Percentiles rank a stretch among this genome's conserved stretches.
phyloP scores from a whole-genome alignment of 805 yeast genomes.

The Brettanomyces nanus region DNA sequence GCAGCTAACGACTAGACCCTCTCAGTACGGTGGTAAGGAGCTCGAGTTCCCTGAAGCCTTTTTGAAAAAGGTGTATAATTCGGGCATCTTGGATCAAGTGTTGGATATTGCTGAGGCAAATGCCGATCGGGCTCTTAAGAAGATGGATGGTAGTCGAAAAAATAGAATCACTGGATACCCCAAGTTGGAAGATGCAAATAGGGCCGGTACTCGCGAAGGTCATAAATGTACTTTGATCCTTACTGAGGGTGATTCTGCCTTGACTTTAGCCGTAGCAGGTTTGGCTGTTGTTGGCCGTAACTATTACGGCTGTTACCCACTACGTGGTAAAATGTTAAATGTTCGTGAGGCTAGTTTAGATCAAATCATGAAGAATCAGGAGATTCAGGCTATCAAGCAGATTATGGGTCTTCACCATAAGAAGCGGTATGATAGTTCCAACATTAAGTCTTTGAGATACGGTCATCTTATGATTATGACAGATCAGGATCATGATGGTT shows the following conservation, averaged over 20 bases:
- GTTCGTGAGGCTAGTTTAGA: slow-evolving; percentile 97
- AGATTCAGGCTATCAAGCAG: slow-evolving; percentile 90
- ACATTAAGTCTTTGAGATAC: slow-evolving; percentile 69
- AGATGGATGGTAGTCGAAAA: slow-evolving; percentile 81
- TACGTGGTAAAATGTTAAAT: slow-evolving; percentile 89
- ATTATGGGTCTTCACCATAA: slow-evolving; percentile 94
- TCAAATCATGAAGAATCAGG: slow-evolving; percentile 86
- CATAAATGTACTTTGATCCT: slow-evolving; percentile 84
- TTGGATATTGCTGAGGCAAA: slow-evolving; percentile 79
- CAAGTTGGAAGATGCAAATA: slow-evolving; percentile 91
- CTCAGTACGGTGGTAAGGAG: slow-evolving; percentile 84
- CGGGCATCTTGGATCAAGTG: slow-evolving; percentile 66
- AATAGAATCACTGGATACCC: slow-evolving; percentile 81
- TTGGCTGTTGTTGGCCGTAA: slow-evolving; percentile 93
- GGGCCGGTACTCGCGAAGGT: slow-evolving; percentile 92
- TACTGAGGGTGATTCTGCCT: slow-evolving; percentile 97
- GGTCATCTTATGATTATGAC: slow-evolving; percentile 99
- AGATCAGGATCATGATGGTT: slow-evolving; percentile 99
- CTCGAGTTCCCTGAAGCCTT: slow-evolving; percentile 68
- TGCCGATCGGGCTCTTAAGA: slow-evolving; percentile 79
- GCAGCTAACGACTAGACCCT: slow-evolving; percentile 80
- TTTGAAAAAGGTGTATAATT: slow-evolving; percentile 60
- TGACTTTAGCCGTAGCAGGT: slow-evolving; percentile 87
- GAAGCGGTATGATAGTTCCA: slow-evolving; percentile 57
- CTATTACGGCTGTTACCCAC: slow-evolving; percentile 88